These are phyloP conservation scores for Venturia asperata DNA, from an alignment of 2,329 filamentous ascomycete species.

Conservation along the genomic window DNA sequence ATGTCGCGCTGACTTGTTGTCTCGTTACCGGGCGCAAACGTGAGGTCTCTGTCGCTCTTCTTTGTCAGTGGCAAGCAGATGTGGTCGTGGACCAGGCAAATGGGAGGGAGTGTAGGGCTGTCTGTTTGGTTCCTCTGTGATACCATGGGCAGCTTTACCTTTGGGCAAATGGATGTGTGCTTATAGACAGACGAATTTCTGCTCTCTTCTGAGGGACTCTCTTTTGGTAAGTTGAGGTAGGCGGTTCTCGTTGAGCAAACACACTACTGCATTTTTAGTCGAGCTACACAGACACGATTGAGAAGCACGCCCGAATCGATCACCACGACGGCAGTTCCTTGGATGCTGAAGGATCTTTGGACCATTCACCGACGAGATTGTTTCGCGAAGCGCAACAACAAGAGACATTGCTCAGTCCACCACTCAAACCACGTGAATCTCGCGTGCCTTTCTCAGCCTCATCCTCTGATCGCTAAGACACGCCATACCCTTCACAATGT, in stretches of 20 bases:
- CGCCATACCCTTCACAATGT: neutral
- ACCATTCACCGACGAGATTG: too few relatives aligned
- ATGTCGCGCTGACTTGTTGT: neutral
- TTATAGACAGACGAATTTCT: neutral
- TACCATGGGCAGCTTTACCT: slow-evolving; percentile 7
- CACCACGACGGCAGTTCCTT: neutral
- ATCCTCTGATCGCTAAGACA: neutral
- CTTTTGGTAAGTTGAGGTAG: neutral
- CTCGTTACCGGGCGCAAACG: neutral
- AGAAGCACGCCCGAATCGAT: neutral
- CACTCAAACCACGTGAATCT: neutral
- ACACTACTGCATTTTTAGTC: neutral
- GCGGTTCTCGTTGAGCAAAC: neutral
- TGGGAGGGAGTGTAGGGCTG: neutral
- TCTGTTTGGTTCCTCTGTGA: slow-evolving; percentile 2
- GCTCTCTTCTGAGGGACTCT: neutral
- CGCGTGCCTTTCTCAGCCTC: neutral
- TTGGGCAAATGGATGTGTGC: neutral
- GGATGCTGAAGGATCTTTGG: too few relatives aligned
- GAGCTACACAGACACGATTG: neutral
- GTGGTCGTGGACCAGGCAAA: neutral
- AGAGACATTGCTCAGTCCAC: too few relatives aligned
- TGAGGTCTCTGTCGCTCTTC: neutral
- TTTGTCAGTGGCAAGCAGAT: slow-evolving; percentile 7
- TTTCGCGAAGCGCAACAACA: too few relatives aligned